These are phyloP conservation scores for Mycena vitilis DNA, from an alignment of 768 basidiomycete genomes.

Conservation along the genomic window DNA sequence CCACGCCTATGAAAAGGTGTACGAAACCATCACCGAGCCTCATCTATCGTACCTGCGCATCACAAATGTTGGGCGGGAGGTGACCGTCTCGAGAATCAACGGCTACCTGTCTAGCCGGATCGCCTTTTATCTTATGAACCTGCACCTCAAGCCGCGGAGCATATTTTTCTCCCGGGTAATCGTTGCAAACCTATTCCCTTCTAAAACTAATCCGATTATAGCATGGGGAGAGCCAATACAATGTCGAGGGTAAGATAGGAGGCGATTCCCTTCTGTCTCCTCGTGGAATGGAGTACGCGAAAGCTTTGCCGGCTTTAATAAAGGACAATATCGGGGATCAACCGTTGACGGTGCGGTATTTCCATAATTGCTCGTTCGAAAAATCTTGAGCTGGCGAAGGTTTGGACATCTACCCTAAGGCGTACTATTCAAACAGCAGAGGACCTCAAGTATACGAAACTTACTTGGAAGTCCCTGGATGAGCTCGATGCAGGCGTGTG, in stretches of 20 bases:
- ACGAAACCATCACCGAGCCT: slow-evolving; percentile 94
- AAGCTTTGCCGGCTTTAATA: slow-evolving; percentile 87
- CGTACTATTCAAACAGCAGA: slow-evolving; percentile 93
- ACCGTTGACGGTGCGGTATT: slow-evolving; percentile 73
- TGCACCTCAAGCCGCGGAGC: slow-evolving; percentile 95
- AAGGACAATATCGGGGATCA: slow-evolving; percentile 92
- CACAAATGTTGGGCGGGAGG: slow-evolving; percentile 92
- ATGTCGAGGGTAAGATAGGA: slow-evolving; percentile 96
- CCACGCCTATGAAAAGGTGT: slow-evolving; percentile 92
- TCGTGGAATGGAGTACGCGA: slow-evolving; percentile 87
- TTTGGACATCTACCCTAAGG: slow-evolving; percentile 98
- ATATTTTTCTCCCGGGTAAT: slow-evolving; percentile 94
- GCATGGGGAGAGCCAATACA: slow-evolving; percentile 99
- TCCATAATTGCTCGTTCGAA: slow-evolving; percentile 6
- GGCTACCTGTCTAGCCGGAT: slow-evolving; percentile 97
- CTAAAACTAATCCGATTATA: slow-evolving; percentile 46
- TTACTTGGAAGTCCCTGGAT: slow-evolving; percentile 99
- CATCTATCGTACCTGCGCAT: slow-evolving; percentile 92
- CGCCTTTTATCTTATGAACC: slow-evolving; percentile 98
- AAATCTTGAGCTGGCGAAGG: slow-evolving; percentile 56
- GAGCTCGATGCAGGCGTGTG: slow-evolving; percentile 99
- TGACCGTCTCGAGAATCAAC: slow-evolving; percentile 86
- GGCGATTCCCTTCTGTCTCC: slow-evolving; percentile 93
- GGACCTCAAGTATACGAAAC: slow-evolving; percentile 83
- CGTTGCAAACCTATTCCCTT: slow-evolving; percentile 5